These are phyloP conservation scores for Aphanomyces invadans DNA, from an alignment of 352 stramenopile genomes.

Conservation along the genomic window DNA sequence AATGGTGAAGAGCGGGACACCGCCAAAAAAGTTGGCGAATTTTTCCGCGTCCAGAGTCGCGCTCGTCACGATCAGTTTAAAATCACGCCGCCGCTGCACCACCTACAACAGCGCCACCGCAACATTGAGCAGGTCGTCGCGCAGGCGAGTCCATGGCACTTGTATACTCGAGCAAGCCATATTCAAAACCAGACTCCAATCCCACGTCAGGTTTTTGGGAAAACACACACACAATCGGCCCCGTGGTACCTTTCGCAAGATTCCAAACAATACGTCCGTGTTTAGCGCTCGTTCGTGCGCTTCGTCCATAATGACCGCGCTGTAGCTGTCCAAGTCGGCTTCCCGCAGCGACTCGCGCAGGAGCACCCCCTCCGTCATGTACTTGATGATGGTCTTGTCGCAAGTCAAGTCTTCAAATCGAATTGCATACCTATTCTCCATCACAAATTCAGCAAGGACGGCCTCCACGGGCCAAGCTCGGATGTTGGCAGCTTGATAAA, in stretches of 20 bases:
- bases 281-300: slow-evolving; percentile 92
- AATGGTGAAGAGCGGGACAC: slow-evolving; percentile 96
- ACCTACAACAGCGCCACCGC: slow-evolving; percentile 67
- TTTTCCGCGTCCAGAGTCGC: slow-evolving; percentile 97
- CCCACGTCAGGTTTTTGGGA: background rate
- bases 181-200: slow-evolving; percentile 29
- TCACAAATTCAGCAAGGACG: background rate
- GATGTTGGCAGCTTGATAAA: too few species aligned
- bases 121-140: too few species aligned
- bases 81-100: slow-evolving; percentile 79
- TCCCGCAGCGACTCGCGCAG: slow-evolving; percentile 91
- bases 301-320: slow-evolving; percentile 91
- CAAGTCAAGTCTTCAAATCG: slow-evolving; percentile 92
- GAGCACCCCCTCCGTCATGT: slow-evolving; percentile 90
- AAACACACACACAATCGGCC: too few species aligned
- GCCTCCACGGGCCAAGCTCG: too few species aligned
- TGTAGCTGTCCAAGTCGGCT: slow-evolving; percentile 79
- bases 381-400: slow-evolving; percentile 96
- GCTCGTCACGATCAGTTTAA: slow-evolving; percentile 90
- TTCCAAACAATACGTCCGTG: slow-evolving; percentile 92
- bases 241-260: slow-evolving; percentile 73
- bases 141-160: too few species aligned
- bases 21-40: slow-evolving; percentile 96
- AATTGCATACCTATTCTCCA: slow-evolving; percentile 87
- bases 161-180: too few species aligned